Evolutionary conservation across 2,329 filamentous ascomycete genomes (phyloP), one percentile per base, ranked within the genome.

Genomic region (Trichoderma koningiopsis): DNA sequence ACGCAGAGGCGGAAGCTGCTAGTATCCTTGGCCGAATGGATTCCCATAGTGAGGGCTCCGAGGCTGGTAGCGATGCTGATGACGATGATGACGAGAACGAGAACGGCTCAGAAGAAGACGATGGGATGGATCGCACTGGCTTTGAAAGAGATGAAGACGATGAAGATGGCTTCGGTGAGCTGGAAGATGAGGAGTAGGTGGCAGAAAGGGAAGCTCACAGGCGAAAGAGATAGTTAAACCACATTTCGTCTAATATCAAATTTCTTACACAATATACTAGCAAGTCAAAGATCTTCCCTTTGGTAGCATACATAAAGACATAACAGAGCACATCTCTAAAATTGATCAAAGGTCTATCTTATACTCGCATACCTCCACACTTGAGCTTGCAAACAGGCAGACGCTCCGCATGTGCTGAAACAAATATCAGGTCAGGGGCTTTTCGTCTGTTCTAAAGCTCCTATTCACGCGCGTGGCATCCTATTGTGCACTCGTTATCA

Each of bases 71-170:
- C 19, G 69, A 65, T 63, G 69, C 55, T 5, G 75, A 76, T 0
- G 75, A 76, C 1, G 74, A 75, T 37, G 74, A 72, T 22, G 68
- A 68, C 0, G 75, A 76, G 13, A 77, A 72, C 1, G 70, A 72
- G 5, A 70, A 72, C 16, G 70, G 65, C 13, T 70, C 66, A 14
- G 73, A 72, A 16, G 72, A 71, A 11, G 70, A 68, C 33, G 59
- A 65, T 22, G 29, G 57, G 4, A 33, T 61, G 57, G 65, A 4
- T 6, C 47, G 22, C 14, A 19, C 33, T 43, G 6, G 16, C 11
- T 61, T 61, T 61, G 57, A 47, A n/a, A 49, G 29, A 22, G 65
- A 61, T 5, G 62, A 57, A 5, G 49, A 64, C 3, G 53, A 49
- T 10, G 66, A 63, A 24, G 58, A 49, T 16, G 66, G 52, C 8